Base-by-base conservation (phyloP, 2,329 filamentous ascomycete species). In the Myriosclerotinia scirpicola region DNA sequence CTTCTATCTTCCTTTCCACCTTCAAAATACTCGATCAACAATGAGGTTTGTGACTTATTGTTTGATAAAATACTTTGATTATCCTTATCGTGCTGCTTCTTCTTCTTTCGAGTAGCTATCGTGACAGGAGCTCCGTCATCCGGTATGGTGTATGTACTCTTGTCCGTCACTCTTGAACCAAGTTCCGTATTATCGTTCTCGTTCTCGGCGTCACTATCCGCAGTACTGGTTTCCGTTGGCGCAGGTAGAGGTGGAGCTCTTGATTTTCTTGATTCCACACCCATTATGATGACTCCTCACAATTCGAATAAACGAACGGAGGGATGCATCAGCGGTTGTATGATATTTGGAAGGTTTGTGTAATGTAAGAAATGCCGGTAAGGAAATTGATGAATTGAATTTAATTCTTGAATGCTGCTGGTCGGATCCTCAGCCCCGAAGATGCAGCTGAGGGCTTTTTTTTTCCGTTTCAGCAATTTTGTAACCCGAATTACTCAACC, bases 61-160 rank as follows among this genome's bases (percentile, higher is more conserved):
- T 78, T 77, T 78, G 83, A 79, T 67, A 85, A 82, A 81, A 70
- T 77, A 71, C 80, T 83, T 68, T 77, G 75, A 50, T 77, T 78
- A 69, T 83, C 80, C 72, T 82, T 84, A 14, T 80, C 77, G 70
- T 82, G 80, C 22, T 65, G 30, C 34, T 60, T 30, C 76, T 84
- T 86, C 77, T 87, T 88, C 73, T 85, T 83, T 68, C 85, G 86
- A 54, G 94, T 97, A 76, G 90, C 88, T 77, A 99, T 96, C 68
- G 92, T 98, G 75, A 99, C 89, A 53, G 93, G 93, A 64, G 91
- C 94, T 76, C 91, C 92, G 86, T 95, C 91, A 75, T 93, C 90
- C 67, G 91, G 91, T 62, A 95, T 85, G 48, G 90, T 92, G 79
- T 91, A 93, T 64, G 89, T 88, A 80, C 77, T 90, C 78, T 86